Evolutionary conservation across 257 asterid species (phyloP).

Genomic region (Forsythia suspensa): DNA sequence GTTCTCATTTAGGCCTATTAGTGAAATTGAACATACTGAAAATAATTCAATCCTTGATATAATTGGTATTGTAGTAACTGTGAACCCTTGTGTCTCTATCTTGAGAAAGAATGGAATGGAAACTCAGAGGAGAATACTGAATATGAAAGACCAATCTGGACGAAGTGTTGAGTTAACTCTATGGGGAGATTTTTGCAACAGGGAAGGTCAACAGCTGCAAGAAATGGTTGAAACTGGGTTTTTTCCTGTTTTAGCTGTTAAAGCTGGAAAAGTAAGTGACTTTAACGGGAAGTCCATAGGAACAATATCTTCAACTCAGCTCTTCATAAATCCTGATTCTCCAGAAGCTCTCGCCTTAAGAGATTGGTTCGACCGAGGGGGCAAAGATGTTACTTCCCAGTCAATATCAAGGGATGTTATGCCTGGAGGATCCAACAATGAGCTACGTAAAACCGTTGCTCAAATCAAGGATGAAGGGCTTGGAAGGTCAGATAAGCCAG

Average conservation of each 20-base stretch:
- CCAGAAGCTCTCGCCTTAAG: constrained; percentile 63
- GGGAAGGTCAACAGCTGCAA: constrained; percentile 78
- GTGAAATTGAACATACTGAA: constrained; percentile 76
- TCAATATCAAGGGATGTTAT: constrained; percentile 72
- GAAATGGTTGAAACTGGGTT: constrained; percentile 66
- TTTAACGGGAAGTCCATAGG: constrained; percentile 91
- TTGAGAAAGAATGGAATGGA: constrained; percentile 97
- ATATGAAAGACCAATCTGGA: constrained; percentile 84
- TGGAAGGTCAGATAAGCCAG: constrained; percentile 90
- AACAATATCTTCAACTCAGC: constrained; percentile 82
- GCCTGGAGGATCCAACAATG: constrained; percentile 66
- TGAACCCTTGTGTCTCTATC: constrained; percentile 90
- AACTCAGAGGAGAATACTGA: constrained; percentile 79
- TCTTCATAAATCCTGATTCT: constrained; percentile 77
- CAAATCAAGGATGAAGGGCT: constrained; percentile 94
- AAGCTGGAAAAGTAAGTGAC: constrained; percentile 89
- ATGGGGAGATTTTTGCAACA: constrained; percentile 96
- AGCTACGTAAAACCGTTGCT: constrained; percentile 61
- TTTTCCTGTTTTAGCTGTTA: constrained; percentile 78
- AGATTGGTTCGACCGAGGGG: constrained; percentile 77
- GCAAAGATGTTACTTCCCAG: constrained; percentile 69
- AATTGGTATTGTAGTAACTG: constrained; percentile 72
- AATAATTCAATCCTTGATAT: constrained; percentile 79
- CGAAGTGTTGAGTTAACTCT: constrained; percentile 76
- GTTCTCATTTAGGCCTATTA: constrained; percentile 75